Base-by-base conservation (phyloP, 1,139 yeast genomes). In the Lodderomyces metapsilosis region DNA sequence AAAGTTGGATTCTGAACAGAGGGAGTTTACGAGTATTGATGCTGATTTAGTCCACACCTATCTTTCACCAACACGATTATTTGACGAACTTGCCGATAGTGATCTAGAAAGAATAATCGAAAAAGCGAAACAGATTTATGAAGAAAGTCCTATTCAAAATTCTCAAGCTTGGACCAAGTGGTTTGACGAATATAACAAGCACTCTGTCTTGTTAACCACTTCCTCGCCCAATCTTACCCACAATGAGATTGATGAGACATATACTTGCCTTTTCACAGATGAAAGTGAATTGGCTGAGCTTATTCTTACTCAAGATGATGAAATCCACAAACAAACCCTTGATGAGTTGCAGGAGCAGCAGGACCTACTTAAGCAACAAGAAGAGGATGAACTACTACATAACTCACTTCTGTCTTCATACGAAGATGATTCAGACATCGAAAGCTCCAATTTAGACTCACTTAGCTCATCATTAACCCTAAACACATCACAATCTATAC, bases 31-130 rank as follows among this genome's bases (percentile, higher is more conserved):
- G 4, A 46, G 49, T 6, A 54, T 70, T 16, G 78, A 74, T 44
- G 58, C 54, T n/a, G 82, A 77, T 51, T 43, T 64, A 3, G 60
- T 76, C 11, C 82, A 78, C 52, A 57, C 64, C n/a, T 47, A 62
- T 18, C 43, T 71, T 6, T 68, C 75, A 5, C 72, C 77, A 0
- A 42, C 57, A 10, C 53, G 45, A 34, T 52, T 72, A 22, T 63
- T 70, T 45, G 56, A 58, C 5, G 52, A 53, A 10, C 52, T 62
- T 24, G 50, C 52, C 40, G 78, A 64, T 45, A 51, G 41, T 15
- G 71, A 66, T 32, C 49, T 76, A 30, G 58, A 57, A 24, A 58
- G 58, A 34, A 68, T 77, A n/a, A 50, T 77, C 28, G 60, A 61
- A 40, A 46, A 54, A 27, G 61, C 82, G 1, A 52, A 58, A 16